Conservation (phyloP, 495 filamentous ascomycete species). For the Penicillium maclennaniae region DNA sequence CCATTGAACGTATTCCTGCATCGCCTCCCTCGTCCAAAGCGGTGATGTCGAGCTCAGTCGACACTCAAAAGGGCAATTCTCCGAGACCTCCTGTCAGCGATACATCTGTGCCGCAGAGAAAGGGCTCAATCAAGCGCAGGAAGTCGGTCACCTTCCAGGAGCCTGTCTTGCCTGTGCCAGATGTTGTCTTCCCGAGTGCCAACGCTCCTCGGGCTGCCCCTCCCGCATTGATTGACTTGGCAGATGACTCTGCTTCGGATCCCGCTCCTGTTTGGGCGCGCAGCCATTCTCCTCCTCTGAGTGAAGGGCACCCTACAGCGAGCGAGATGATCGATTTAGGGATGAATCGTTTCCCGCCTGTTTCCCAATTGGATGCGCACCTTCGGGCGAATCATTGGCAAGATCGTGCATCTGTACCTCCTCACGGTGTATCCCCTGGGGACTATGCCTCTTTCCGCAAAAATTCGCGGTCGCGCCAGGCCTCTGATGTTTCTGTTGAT, state of each 20-base stretch:
- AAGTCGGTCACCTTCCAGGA: constrained; percentile 23
- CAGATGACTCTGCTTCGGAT: constrained; percentile 24
- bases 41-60: background rate
- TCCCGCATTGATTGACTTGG: constrained; percentile 18
- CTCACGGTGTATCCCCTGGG: background rate
- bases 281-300: constrained; percentile 14
- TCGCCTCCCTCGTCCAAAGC: background rate
- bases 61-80: background rate
- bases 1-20: constrained; percentile 18
- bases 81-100: background rate
- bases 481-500: background rate
- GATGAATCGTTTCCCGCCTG: constrained; percentile 39
- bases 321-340: constrained; percentile 16
- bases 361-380: constrained; percentile 44
- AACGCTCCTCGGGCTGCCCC: background rate
- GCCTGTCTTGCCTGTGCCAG: background rate
- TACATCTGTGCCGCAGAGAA: background rate
- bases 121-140: constrained; percentile 1
- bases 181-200: background rate
- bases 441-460: background rate
- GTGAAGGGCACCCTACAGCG: background rate
- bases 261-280: background rate
- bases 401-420: background rate
- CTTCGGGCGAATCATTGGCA: constrained; percentile 27
- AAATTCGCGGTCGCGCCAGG: background rate